Base-by-base conservation (phyloP, 331 rosid genomes). In the Quercus lobata region DNA sequence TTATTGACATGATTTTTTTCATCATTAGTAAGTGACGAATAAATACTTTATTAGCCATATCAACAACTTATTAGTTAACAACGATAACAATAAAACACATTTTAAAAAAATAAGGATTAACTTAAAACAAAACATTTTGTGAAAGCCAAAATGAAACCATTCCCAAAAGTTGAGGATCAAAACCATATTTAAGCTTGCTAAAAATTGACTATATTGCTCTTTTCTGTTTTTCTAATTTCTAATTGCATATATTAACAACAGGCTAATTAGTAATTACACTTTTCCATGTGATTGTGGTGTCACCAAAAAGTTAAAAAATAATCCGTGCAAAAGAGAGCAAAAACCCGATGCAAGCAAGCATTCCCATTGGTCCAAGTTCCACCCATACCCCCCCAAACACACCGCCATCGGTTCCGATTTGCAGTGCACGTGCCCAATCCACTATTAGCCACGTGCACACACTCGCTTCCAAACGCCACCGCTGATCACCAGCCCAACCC, bases 241-340 rank as follows among this genome's bases (percentile, higher is more conserved):
- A 81, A 77, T 57, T 44, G 83, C 65, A 53, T 57, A 56, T 82
- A 84, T 79, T 46, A 70, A 74, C 76, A 57, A 73, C 53, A 61
- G 25, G 46, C 29, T 78, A 83, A 84, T 80, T 81, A 86, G 53
- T 78, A 83, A 84, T 80, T 81, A 86, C 91, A 84, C 54, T 73
- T 83, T 73, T 84, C 73, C 86, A 74, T 77, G 78, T 79, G 79
- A 74, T 29, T 77, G 54, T 72, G 75, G 54, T 72, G 75, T 71
- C 37, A 5, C 56, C 44, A 70, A 69, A 56, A 68, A 21, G 53
- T 18, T 10, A 35, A 75, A 34, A 24, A 57, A 75, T 54, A 24
- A 57, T 78, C 57, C 25, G 69, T 78, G 90, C 89, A 81, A 30
- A 78, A 69, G 71, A 30, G 76, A 69, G 71, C 81, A 79, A 63